Base-by-base conservation (phyloP, 305 asterid genomes). In the Solanum hybrid region DNA sequence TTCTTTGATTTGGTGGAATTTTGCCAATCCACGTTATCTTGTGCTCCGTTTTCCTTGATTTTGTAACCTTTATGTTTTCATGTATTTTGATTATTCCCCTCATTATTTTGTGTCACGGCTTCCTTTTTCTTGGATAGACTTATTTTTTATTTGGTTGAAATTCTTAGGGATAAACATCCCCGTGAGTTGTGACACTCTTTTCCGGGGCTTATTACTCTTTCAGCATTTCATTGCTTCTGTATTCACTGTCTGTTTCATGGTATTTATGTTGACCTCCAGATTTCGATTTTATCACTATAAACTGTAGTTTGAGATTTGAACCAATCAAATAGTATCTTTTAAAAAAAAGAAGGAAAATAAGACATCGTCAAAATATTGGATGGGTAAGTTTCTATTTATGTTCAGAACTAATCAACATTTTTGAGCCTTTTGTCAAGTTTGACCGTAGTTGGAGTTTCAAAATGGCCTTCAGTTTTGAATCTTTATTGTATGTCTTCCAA, bases 41-140 rank as follows among this genome's bases (percentile, higher is more conserved):
- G 42, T 51, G 75, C 76, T 51, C 88, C 71, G 37, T 82, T 34
- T 82, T 82, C 69, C n/a, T 84, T 84, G 88, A 84, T 84, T 84
- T 84, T 84, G n/a, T 84, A 51, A 57, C 46, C 37, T 12, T 29
- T 51, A 29, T 51, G 4, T 46, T 83, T 42, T 83, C n/a, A 7
- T 26, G 24, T 26, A 51, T 5, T 3, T 31, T 51, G 42, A 16
- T 51, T 83, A 5, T 18, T 28, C 31, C 74, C 14, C 37, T 82
- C 20, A 18, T 84, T 20, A 84, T 51, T 84, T 42, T 18, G 33
- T 42, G 39, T 26, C 16, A 16, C 67, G 34, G 34, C 67, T 81
- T 81, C 64, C 87, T 82, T 42, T 82, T 51, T 51, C 42, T 10
- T 51, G 31, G 42, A 11, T 84, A 28, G 22, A 51, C 18, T 31